These are phyloP conservation scores for Orobanche coerulescens DNA, from an alignment of 257 asterid species.

Conservation along the genomic window DNA sequence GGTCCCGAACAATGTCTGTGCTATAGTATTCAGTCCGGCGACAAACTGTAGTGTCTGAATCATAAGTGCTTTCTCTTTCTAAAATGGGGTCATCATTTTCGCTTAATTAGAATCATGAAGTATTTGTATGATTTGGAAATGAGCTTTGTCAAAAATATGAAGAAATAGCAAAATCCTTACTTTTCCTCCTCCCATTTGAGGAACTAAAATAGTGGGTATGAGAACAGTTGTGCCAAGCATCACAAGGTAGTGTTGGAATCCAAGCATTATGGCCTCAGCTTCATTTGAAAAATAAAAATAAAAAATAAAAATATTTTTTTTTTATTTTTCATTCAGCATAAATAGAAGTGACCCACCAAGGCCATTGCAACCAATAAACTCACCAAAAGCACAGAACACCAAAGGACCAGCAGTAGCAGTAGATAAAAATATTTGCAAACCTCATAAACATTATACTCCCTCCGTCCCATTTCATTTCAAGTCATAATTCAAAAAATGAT, in stretches of 20 bases:
- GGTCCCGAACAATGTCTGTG: conserved; percentile 77
- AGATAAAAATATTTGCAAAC: no score
- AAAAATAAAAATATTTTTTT: background rate
- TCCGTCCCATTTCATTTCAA: no score
- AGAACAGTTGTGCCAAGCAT: conserved; percentile 97
- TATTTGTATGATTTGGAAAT: background rate
- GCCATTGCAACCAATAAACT: no score
- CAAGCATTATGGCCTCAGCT: conserved; percentile 97
- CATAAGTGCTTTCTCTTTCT: conserved; percentile 81
- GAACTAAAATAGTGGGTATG: conserved; percentile 63
- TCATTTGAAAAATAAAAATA: conserved; percentile 20
- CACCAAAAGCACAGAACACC: no score
- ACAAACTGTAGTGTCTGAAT: conserved; percentile 92
- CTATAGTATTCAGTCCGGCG: conserved; percentile 76
- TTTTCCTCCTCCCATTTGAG: conserved; percentile 93
- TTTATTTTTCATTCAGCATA: no score
- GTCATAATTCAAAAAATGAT: no score
- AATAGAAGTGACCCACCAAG: no score
- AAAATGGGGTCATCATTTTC: conserved; percentile 3
- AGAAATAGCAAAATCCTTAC: conserved; percentile 32
- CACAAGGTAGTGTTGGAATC: conserved; percentile 93
- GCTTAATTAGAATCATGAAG: background rate
- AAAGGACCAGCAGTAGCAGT: no score
- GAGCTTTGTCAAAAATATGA: no score
- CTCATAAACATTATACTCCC: no score